Conservation (phyloP, 2,329 filamentous ascomycete species). For the Grosmannia huntii region DNA sequence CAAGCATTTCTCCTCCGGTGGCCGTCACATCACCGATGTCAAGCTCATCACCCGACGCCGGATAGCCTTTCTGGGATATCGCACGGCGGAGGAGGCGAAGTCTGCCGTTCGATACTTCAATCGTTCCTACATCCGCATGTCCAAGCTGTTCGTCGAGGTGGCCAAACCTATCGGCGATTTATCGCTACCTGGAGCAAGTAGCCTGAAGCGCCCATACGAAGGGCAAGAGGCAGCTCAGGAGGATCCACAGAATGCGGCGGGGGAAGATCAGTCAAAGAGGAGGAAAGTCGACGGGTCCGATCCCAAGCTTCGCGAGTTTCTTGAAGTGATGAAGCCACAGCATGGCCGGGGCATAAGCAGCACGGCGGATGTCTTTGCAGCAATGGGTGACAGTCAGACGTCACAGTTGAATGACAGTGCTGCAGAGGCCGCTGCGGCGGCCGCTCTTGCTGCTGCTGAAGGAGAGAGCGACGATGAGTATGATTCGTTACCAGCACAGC, state of each 20-base stretch:
- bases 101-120: constrained; percentile 92
- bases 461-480: constrained; percentile 65
- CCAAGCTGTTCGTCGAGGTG: constrained; percentile 79
- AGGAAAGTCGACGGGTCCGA: constrained; percentile 52
- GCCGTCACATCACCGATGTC: constrained; percentile 72
- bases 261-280: constrained; percentile 38
- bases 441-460: constrained; percentile 20
- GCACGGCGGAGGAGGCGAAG: constrained; percentile 64
- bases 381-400: background rate
- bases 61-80: constrained; percentile 94
- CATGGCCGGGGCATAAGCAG: constrained; percentile 17
- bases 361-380: constrained; percentile 9
- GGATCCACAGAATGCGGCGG: background rate
- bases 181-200: constrained; percentile 18
- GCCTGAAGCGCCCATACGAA: constrained; percentile 7
- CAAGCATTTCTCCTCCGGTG: constrained; percentile 70
- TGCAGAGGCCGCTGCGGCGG: background rate
- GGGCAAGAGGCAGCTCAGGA: background rate
- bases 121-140: constrained; percentile 89
- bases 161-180: constrained; percentile 53
- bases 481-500: constrained; percentile 47
- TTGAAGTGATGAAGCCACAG: constrained; percentile 65
- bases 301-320: constrained; percentile 73
- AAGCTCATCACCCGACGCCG: constrained; percentile 81
- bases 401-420: background rate